Conservation (phyloP, 805 yeast species). For the Ascoidea tarda region DNA sequence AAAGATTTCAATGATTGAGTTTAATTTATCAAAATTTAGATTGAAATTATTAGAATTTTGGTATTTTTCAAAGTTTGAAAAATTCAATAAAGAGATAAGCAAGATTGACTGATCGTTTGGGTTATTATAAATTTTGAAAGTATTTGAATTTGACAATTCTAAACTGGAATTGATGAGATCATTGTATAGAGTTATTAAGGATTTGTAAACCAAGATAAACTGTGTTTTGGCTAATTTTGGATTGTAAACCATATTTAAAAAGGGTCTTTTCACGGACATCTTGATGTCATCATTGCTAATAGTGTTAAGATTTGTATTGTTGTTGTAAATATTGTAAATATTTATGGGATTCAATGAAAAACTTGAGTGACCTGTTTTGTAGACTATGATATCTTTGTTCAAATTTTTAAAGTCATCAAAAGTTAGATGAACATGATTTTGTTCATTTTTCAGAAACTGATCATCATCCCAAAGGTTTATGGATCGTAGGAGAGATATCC, state of each 20-base stretch:
- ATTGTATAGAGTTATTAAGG: constrained; percentile 28
- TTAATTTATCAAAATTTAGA: constrained; percentile 21
- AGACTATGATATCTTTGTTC: constrained; percentile 3
- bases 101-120: constrained; percentile 39
- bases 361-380: background rate
- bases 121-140: constrained; percentile 30
- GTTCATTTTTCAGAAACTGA: constrained; percentile 1
- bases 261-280: background rate
- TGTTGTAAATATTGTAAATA: constrained; percentile 2
- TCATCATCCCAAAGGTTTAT: constrained; percentile 3
- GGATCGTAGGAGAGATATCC: constrained; percentile 4
- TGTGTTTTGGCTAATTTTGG: constrained; percentile 20
- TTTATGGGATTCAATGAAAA: constrained; percentile 4
- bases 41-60: constrained; percentile 20
- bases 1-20: constrained; percentile 49
- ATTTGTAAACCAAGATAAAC: constrained; percentile 22
- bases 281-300: background rate
- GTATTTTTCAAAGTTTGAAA: constrained; percentile 21
- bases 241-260: constrained; percentile 6
- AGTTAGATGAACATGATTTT: constrained; percentile 1
- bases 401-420: constrained; percentile 3
- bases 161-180: constrained; percentile 28
- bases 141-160: constrained; percentile 23
- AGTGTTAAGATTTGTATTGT: background rate
- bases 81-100: constrained; percentile 25